These are phyloP conservation scores for Backusella tuberculispora DNA, from an alignment of 192 early-diverging fungal genomes.

Conservation along the genomic window DNA sequence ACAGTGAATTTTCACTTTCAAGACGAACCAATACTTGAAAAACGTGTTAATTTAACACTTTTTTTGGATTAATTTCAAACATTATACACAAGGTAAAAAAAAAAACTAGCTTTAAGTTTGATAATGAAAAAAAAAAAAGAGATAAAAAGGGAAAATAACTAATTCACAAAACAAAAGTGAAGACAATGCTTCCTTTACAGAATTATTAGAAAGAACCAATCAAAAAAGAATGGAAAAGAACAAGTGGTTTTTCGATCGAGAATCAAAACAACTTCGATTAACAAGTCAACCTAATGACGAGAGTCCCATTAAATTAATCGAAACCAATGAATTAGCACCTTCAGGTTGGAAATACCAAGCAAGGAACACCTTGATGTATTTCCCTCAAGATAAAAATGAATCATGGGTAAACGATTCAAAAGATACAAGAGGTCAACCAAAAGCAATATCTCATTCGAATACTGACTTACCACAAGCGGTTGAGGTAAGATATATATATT, in stretches of 20 bases:
- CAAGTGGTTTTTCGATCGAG: conserved; percentile 69
- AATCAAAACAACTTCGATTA: too few species aligned
- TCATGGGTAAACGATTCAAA: too few species aligned
- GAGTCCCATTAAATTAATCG: conserved; percentile 31
- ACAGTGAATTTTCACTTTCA: conserved; percentile 28
- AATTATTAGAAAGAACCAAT: conserved; percentile 65
- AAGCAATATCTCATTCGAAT: conserved; percentile 63
- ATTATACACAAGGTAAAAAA: conserved; percentile 58
- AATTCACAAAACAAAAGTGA: conserved; percentile 47
- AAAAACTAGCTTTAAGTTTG: too few species aligned
- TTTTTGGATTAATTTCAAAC: conserved; percentile 75
- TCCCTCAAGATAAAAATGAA: conserved; percentile 53
- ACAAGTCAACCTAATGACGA: conserved; percentile 29
- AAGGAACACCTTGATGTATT: conserved; percentile 79
- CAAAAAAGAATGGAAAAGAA: conserved; percentile 59
- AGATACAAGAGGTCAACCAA: conserved; percentile 53
- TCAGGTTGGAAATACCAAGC: conserved; percentile 66
- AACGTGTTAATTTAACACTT: conserved; percentile 50
- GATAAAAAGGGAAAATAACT: conserved; percentile 52
- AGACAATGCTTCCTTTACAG: conserved; percentile 80
- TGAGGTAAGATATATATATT: background rate
- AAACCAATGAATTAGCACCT: conserved; percentile 16
- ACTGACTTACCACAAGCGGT: conserved; percentile 53
- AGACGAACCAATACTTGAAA: conserved; percentile 18
- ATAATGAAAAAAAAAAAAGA: too few species aligned